These are phyloP conservation scores for Tulasnella sp. DNA, from an alignment of 768 basidiomycete species.

Conservation along the genomic window DNA sequence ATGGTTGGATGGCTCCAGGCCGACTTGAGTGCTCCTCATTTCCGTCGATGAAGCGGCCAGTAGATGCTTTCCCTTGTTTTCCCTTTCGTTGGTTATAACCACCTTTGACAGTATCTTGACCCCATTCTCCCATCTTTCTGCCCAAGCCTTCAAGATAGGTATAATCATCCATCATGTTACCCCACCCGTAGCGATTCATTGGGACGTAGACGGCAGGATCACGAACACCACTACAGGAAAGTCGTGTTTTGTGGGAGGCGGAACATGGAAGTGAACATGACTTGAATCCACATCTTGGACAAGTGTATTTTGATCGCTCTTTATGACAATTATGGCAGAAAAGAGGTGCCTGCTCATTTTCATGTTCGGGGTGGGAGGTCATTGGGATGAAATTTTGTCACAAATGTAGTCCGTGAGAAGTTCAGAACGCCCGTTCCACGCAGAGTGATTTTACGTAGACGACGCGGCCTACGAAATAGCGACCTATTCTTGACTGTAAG, in stretches of 20 bases:
- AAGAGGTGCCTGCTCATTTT: conserved; percentile 20
- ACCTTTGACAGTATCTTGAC: conserved; percentile 44
- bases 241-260: conserved; percentile 46
- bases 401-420: not conserved
- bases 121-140: conserved; percentile 62
- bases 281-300: conserved; percentile 56
- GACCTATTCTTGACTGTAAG: too few relatives aligned
- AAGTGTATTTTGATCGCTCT: conserved; percentile 51
- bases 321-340: conserved; percentile 41
- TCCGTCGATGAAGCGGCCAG: not conserved
- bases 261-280: conserved; percentile 68
- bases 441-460: too few relatives aligned
- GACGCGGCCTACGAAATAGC: too few relatives aligned
- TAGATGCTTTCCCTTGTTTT: not conserved
- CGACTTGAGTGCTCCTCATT: not conserved
- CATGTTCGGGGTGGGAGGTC: conserved; percentile 14
- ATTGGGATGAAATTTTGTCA: not conserved
- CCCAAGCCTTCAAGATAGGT: conserved; percentile 72
- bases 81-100: not conserved
- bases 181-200: conserved; percentile 76
- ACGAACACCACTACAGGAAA: conserved; percentile 56
- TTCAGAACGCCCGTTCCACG: too few relatives aligned
- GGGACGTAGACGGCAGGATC: conserved; percentile 61
- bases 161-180: conserved; percentile 83
- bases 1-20: too few relatives aligned